These are phyloP conservation scores for Russula virescens DNA, from an alignment of 768 basidiomycete genomes.

Conservation along the genomic window DNA sequence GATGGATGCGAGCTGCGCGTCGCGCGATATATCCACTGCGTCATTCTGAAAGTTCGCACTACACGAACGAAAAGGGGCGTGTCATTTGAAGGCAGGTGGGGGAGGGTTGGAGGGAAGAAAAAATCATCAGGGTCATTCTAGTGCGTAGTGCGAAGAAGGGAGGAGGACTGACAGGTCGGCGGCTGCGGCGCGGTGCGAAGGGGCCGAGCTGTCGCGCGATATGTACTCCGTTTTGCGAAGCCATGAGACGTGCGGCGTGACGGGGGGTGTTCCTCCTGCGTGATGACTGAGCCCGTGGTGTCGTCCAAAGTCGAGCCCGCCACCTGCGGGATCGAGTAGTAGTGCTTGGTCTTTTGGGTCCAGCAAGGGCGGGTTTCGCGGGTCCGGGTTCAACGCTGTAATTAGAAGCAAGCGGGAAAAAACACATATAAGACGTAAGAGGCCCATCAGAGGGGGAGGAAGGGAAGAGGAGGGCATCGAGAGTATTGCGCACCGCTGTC, in stretches of 20 bases:
- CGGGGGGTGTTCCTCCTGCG: constrained; percentile 40
- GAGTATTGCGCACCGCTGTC: constrained; percentile 54
- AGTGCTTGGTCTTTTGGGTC: constrained; percentile 76
- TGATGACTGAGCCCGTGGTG: constrained; percentile 32
- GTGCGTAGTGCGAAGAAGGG: too few relatives aligned
- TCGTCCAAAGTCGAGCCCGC: constrained; percentile 39
- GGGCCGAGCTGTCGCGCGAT: constrained; percentile 48
- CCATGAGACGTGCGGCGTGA: constrained; percentile 74
- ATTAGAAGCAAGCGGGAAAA: background rate
- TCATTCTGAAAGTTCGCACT: constrained; percentile 41
- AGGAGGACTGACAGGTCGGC: constrained; percentile 51
- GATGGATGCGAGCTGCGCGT: constrained; percentile 71
- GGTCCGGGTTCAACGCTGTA: constrained; percentile 61
- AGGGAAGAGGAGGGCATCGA: too few relatives aligned
- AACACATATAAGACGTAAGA: constrained; percentile 9
- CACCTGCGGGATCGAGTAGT: constrained; percentile 56
- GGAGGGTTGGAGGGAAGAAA: too few relatives aligned
- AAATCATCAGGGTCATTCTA: too few relatives aligned
- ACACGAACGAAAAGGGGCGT: constrained; percentile 27
- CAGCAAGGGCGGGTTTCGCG: constrained; percentile 47
- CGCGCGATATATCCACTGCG: constrained; percentile 61
- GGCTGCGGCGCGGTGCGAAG: constrained; percentile 34
- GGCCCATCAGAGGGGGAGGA: background rate
- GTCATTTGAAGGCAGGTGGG: background rate
- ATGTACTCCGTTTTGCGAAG: constrained; percentile 90